phyloP scores from a whole-genome alignment of 495 filamentous ascomycete species.

The Glarea lozoyensis region DNA sequence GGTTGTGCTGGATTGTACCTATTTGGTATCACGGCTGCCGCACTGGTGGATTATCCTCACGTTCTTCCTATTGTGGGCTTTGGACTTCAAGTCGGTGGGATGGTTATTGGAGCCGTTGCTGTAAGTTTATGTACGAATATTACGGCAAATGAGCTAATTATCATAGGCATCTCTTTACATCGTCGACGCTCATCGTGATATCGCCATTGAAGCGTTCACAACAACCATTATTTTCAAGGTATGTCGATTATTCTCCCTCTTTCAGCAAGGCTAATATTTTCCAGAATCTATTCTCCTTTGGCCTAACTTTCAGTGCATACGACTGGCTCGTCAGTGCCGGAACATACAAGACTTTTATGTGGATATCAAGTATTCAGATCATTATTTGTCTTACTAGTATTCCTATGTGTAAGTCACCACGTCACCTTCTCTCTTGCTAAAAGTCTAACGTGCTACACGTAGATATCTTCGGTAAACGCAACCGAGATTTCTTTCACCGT shows the following conservation, averaged over 20 bases:
- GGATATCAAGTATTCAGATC: constrained; percentile 67
- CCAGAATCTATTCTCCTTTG: constrained; percentile 77
- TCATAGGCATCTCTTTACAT: constrained; percentile 60
- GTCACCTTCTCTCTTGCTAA: neutral
- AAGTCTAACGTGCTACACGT: neutral
- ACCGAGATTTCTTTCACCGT: constrained; percentile 55
- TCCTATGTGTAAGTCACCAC: constrained; percentile 63
- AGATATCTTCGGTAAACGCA: constrained; percentile 74
- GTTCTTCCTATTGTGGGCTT: constrained; percentile 72
- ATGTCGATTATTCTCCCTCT: neutral
- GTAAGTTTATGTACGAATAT: constrained; percentile 23
- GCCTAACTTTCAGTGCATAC: constrained; percentile 72
- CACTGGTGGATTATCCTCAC: constrained; percentile 57
- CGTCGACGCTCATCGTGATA: constrained; percentile 83
- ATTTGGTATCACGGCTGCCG: constrained; percentile 60
- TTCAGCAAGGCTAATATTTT: constrained; percentile 3
- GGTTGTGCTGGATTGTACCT: constrained; percentile 75
- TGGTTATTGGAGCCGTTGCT: constrained; percentile 84
- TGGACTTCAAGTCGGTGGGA: constrained; percentile 66
- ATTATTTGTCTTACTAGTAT: constrained; percentile 63
- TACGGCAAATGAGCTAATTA: constrained; percentile 24
- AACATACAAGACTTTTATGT: constrained; percentile 56
- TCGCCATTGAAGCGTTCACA: constrained; percentile 86
- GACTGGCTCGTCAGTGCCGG: constrained; percentile 60
- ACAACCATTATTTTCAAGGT: constrained; percentile 79